Evolutionary conservation across 441 rosid species (phyloP).

Genomic region (Capsella rubella): DNA sequence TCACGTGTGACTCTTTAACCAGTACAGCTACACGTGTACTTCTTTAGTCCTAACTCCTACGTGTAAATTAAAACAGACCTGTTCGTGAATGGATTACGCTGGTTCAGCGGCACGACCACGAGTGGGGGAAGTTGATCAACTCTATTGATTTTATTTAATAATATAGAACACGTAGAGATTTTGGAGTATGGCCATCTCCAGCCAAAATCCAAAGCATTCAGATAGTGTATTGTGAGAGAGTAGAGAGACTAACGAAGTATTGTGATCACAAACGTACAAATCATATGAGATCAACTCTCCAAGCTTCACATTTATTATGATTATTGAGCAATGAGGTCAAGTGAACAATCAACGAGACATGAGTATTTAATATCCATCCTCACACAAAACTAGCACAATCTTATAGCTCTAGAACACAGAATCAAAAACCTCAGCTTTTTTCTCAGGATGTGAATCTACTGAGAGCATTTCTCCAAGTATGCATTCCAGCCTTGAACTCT

Average conservation of each 20-base stretch:
- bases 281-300: conserved; percentile 10
- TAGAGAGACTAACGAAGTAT: no score
- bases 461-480: conserved; percentile 68
- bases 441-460: conserved; percentile 18
- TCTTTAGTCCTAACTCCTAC: no score
- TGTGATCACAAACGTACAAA: not conserved
- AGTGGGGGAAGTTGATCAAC: no score
- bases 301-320: conserved; percentile 15
- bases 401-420: conserved; percentile 19
- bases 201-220: no score
- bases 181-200: not conserved
- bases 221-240: no score
- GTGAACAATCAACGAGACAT: conserved; percentile 31
- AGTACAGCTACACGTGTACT: no score
- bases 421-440: not conserved
- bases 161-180: no score
- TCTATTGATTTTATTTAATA: no score
- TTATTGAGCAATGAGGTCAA: conserved; percentile 16
- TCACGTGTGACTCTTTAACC: no score
- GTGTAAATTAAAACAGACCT: no score
- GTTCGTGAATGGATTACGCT: no score
- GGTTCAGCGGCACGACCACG: no score
- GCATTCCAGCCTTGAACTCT: conserved; percentile 97
- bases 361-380: conserved; percentile 28
- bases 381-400: conserved; percentile 19